phyloP scores from a whole-genome alignment of 1,139 yeast species.

The Scheffersomyces cryptocercus region DNA sequence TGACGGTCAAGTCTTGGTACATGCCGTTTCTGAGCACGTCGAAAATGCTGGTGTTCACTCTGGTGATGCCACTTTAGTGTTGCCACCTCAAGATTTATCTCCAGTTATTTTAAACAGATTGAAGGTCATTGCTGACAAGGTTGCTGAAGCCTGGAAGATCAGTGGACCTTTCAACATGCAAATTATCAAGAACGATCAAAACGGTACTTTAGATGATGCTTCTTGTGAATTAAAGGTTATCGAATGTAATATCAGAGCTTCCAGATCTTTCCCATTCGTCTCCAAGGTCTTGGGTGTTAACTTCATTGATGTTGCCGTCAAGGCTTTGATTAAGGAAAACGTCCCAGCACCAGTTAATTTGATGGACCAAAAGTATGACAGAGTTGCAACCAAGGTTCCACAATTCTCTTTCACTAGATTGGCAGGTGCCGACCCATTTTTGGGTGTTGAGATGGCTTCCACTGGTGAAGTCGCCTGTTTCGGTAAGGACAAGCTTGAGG shows the following conservation, averaged over 20 bases:
- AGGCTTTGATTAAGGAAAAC: constrained; percentile 74
- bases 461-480: constrained; percentile 98
- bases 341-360: constrained; percentile 71
- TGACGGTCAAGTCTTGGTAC: constrained; percentile 84
- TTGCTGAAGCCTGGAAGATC: constrained; percentile 91
- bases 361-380: constrained; percentile 60
- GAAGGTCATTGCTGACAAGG: constrained; percentile 84
- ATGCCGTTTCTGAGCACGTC: constrained; percentile 96
- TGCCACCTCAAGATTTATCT: constrained; percentile 82
- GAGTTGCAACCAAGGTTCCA: constrained; percentile 96
- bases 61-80: constrained; percentile 94
- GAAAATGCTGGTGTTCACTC: constrained; percentile 99
- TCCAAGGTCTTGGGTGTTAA: constrained; percentile 93
- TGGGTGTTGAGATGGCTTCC: constrained; percentile 98
- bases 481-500: constrained; percentile 81
- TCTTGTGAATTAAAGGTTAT: constrained; percentile 81
- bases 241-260: constrained; percentile 98
- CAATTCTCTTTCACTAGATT: constrained; percentile 97
- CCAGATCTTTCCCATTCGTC: constrained; percentile 98
- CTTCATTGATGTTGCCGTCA: constrained; percentile 92
- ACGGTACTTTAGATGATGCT: constrained; percentile 46
- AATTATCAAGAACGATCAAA: constrained; percentile 69
- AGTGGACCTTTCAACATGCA: constrained; percentile 99
- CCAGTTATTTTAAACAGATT: constrained; percentile 61
- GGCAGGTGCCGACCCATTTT: constrained; percentile 98